Base-by-base conservation (phyloP, 192 early-diverging fungal genomes). In the Entomortierella parvispora region DNA sequence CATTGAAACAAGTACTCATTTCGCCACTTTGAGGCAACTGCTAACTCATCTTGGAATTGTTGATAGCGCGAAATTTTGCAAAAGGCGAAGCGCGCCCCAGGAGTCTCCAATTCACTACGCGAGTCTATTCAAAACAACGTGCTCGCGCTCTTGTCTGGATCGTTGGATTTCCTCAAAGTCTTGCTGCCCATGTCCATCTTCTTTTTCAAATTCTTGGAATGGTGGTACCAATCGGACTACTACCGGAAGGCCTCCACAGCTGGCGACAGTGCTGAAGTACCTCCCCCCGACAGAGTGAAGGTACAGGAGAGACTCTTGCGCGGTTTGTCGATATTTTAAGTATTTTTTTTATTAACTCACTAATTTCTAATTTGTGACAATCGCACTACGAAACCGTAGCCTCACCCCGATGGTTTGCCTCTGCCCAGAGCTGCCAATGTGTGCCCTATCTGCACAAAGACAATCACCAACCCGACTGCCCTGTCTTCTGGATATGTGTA, bases 151-250 rank as follows among this genome's bases (percentile, higher is more conserved):
- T 76, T 90, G 2, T 83, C 87, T 4, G 76, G 85, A 31, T 70
- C 86, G 2, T 80, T 97, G 22, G 90, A 94, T 29, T 82, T 92
- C 64, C 85, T 95, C 40, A 91, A 93, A 62, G 87, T 89, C 2
- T 61, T 92, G 17, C 79, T 98, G 56, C 96, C 96, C 25, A 87
- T 95, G 84, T 91, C 92, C 0, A 93, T 98, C 20, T 96, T 98
- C 82, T 92, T 94, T 74, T 97, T 92, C 82, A 92, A 92, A 59
- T 98, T 98, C 72, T 72, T 96, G 59, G 96, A 97, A 80, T 98
- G 96, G 96, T 98, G 96, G 96, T 94, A 95, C 74, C 84, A 90
- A 29, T 92, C 91, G 14, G 94, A 95, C 62, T 95, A 92, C 57
- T 87, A 91, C 70, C 85, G 88, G 10, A 80, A 86, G 5, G 79